phyloP scores from a whole-genome alignment of 306 rosid genomes.

The Calophaca sinica region DNA sequence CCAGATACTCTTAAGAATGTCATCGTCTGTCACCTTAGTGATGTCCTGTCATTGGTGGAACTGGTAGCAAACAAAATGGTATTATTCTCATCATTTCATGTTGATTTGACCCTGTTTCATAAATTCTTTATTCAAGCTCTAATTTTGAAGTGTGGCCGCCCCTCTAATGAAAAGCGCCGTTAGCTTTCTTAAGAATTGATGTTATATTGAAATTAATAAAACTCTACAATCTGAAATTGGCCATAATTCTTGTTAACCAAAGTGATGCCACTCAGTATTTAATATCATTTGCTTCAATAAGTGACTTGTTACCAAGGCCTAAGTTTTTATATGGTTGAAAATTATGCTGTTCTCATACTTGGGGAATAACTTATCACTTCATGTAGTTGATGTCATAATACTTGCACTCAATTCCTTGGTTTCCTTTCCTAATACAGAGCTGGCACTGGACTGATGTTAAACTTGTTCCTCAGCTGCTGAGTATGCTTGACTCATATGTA shows the following conservation, averaged over 20 bases:
- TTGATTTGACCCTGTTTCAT: conserved; percentile 28
- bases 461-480: conserved; percentile 68
- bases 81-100: conserved; percentile 47
- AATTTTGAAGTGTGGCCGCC: not conserved
- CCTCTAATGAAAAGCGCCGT: not conserved
- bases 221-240: conserved; percentile 18
- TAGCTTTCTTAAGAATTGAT: conserved; percentile 8
- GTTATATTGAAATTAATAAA: conserved; percentile 9
- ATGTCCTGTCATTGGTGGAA: conserved; percentile 84
- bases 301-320: conserved; percentile 11
- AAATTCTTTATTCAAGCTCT: conserved; percentile 34
- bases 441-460: conserved; percentile 74
- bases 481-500: conserved; percentile 59
- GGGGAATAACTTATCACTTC: conserved; percentile 7
- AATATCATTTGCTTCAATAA: conserved; percentile 19
- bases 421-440: conserved; percentile 63
- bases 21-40: conserved; percentile 54
- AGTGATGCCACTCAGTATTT: conserved; percentile 2
- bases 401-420: conserved; percentile 35
- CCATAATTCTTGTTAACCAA: conserved; percentile 6
- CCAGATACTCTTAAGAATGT: conserved; percentile 37
- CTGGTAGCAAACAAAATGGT: conserved; percentile 76
- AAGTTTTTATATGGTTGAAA: conserved; percentile 3
- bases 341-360: conserved; percentile 13
- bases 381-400: conserved; percentile 23